Base-by-base conservation (phyloP, 352 stramenopile species). In the Phytophthora fragariae region DNA sequence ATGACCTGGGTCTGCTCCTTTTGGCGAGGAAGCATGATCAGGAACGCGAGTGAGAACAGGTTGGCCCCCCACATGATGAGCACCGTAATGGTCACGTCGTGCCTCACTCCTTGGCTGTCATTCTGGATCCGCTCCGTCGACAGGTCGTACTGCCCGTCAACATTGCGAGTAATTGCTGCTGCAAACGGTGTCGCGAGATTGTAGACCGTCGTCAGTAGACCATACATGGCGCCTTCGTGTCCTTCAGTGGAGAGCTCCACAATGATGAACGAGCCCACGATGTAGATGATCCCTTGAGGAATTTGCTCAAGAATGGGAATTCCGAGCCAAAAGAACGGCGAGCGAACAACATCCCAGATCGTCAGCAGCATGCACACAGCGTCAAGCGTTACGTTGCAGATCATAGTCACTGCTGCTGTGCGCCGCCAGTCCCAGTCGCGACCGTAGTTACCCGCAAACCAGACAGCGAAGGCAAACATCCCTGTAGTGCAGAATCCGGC, bases 1-100 rank as follows among this genome's bases (percentile, higher is more conserved):
- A 93, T 83, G 47, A 82, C 68, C 68, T 90, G 86, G 1, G 84
- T 84, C 65, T 91, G 72, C 56, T 83, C 75, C 69, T 93, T 93
- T 71, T 93, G 86, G 3, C 81, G 81, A 33, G 86, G 86, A 47
- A 93, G 78, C 62, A 90, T 76, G 4, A 82, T 29, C 39, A 93
- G 68, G 55, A 84, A 89, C 21, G 57, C 54, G 11, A 92, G 70
- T 46, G 83, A 88, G 37, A 85, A 69, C 27, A 93, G 59, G 44
- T 89, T 86, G 66, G 81, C 49, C 47, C 27, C 61, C 66, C 85
- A 90, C 77, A 86, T 86, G 68, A 93, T 80, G 27, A 88, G 2
- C 3, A 86, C 70, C 2, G 80, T 86, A 61, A 76, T 68, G 15
- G 82, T 90, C 10, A 93, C 66, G 39, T 93, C 82, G 29, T 67